Evolutionary conservation across 1,139 yeast genomes (phyloP), one percentile per base, ranked within the genome.

Genomic region (Zygosaccharomyces sapae): DNA sequence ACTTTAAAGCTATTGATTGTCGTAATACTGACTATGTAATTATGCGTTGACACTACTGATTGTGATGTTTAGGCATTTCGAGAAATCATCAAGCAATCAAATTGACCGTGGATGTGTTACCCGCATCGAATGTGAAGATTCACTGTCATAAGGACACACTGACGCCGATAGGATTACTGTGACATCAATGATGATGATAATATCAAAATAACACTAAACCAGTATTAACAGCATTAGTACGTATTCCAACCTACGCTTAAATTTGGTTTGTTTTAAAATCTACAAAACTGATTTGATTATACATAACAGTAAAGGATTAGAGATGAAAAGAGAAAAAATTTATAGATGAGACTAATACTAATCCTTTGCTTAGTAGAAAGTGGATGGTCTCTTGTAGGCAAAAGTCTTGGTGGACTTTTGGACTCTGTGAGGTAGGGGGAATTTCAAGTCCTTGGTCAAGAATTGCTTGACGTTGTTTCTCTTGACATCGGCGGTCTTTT

Each of bases 361-460:
- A 39, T 33, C 39, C 37, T 43, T 47, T 38, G 56, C 57, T 73
- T 87, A 89, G 86, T 89, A 88, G 86, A 83, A 90, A 73, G 98
- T 92, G 70, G 96, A 74, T 75, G 97, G 97, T 77, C 95, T 85
- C 79, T 84, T 83, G 78, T 88, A 79, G 75, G 90, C 80, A 81
- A 79, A 92, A 75, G 89, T 76, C 76, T 84, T 80, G 80, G 81
- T 78, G 71, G 92, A 75, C 83, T 88, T 90, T 77, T 80, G 86
- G 74, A 90, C 83, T 81, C 98, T 90, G 95, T 94, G 98, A 71
- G 98, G 97, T 75, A 92, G 87, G 81, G 99, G 99, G 97, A 92
- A 92, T 80, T 88, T 88, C 79, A 92, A 86, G 79, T 84, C 95
- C 80, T 88, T 86, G 72, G 92, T 70, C 74, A 90, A 82, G 83